Evolutionary conservation across 2,329 filamentous ascomycete genomes (phyloP), one percentile per base, ranked within the genome.

Genomic region (Chaetomiaceae sp.): DNA sequence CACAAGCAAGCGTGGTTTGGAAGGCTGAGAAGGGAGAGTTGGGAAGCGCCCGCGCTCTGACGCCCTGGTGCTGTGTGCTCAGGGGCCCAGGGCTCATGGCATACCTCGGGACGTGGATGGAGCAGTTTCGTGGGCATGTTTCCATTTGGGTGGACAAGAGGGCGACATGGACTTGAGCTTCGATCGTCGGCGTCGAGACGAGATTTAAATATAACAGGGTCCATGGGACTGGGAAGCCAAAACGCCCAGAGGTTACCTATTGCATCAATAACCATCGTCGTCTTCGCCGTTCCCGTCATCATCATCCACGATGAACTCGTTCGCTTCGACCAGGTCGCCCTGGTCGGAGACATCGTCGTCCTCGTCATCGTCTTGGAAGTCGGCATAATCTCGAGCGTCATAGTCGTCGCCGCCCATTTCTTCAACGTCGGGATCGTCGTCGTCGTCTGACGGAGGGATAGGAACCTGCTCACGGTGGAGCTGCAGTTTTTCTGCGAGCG

Each of bases 1-100:
- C 90, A 97, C 64, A 98, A 98, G 66, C 89, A 95, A 63, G 83
- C 88, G 6, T 94, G 90, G 66, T 75, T 91, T 51, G 85, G 95
- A 67, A 85, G 84, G 59, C 75, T 95, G 53, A 76, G 80, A 47
- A 75, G 91, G 50, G 89, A 95, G 55, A 78, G 75, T 17, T 97
- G 89, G 85, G 78, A 85, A 37, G 81, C 79, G 0, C 88, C 88
- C 12, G 72, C 71, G 4, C 56, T 84, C 24, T 84, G 34, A 43
- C 26, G 30, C 3, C 24, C 20, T 18, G 18, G 6, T 42, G 30
- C 9, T n/a, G 32, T 27, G 18, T n/a, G n/a, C n/a, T n/a, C n/a
- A n/a, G n/a, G n/a, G n/a, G n/a, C n/a, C n/a, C n/a, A n/a, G n/a
- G n/a, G n/a, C n/a, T n/a, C n/a, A n/a, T n/a, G 14, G 10, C 10